Base-by-base conservation (phyloP, 2,329 filamentous ascomycete species). In the Fonsecaea nubica region DNA sequence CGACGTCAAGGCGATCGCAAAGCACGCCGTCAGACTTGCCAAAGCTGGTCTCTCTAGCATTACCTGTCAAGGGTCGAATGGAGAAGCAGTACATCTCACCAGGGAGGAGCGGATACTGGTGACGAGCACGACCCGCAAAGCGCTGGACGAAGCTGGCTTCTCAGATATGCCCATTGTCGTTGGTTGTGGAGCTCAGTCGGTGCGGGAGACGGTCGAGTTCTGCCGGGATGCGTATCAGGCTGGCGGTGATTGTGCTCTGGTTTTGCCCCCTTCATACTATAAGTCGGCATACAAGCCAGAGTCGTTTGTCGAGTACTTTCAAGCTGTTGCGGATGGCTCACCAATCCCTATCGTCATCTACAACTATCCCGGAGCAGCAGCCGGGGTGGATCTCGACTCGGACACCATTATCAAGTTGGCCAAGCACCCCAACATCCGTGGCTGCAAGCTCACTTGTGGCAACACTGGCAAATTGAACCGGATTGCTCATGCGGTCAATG, bases 11-110 rank as follows among this genome's bases (percentile, higher is more conserved):
- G 86, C 87, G 45, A 88, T 89, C 65, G 82, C 85, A 57, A 83
- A 81, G 59, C 79, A 83, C 69, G 87, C 90, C 42, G 85, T 91
- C 60, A 87, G 88, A 73, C 86, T 94, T n/a, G 91, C 90, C 55
- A 77, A 84, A 63, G 86, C 89, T 33, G 91, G 91, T 69, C 86
- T 93, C 50, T 85, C 89, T 15, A 90, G 91, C 21, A 83, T 94
- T 55, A 89, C 90, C 57, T 91, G 89, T 10, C 91, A 93, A 76
- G 91, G 91, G 55, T 92, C 89, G 75, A 94, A 94, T 75, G 91
- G 91, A 73, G 92, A 95, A 81, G 91, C 92, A 7, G 90, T 93
- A 12, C 91, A 93, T 75, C 84, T 94, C 38, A 88, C 88, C 52
- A 89, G 89, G 72, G 81, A 85, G 30, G 91, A 94, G 79, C 87